These are phyloP conservation scores for Nakazawaea laoshanensis DNA, from an alignment of 805 yeast genomes.

Conservation along the genomic window DNA sequence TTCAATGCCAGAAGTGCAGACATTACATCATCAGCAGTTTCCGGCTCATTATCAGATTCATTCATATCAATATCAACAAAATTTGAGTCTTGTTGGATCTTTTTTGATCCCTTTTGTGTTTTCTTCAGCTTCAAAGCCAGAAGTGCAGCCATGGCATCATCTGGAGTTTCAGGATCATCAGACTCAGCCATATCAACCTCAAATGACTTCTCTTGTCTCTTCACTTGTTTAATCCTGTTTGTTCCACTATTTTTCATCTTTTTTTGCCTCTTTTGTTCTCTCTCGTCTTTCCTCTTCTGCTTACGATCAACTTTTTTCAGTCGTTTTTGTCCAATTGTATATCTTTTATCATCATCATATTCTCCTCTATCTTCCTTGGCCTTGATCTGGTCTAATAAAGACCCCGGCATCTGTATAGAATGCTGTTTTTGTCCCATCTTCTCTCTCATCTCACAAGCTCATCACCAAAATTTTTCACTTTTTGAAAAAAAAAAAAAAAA, in stretches of 20 bases:
- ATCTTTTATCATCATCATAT: conserved; percentile 24
- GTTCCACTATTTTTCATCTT: conserved; percentile 2
- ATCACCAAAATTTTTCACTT: neutral
- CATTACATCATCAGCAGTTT: conserved; percentile 32
- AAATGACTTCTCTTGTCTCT: neutral
- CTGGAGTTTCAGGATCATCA: conserved; percentile 14
- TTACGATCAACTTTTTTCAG: conserved; percentile 21
- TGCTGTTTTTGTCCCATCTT: neutral
- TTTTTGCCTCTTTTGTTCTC: conserved; percentile 25
- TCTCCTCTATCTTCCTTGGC: conserved; percentile 24
- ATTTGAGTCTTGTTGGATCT: neutral
- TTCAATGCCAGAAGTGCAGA: conserved; percentile 4
- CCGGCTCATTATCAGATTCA: conserved; percentile 12
- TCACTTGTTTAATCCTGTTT: neutral
- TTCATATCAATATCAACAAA: neutral
- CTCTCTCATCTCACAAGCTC: neutral
- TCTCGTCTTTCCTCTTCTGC: conserved; percentile 29
- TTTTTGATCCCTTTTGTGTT: conserved; percentile 3
- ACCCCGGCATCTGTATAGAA: conserved; percentile 31
- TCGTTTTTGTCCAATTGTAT: conserved; percentile 18
- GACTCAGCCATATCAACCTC: neutral
- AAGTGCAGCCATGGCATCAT: conserved; percentile 27
- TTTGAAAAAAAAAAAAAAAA: neutral
- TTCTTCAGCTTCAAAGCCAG: conserved; percentile 29
- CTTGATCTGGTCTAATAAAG: conserved; percentile 30